A percentile compares a stretch with the other conserved stretches of the same genome.
Evolutionary conservation across 345 rosid species (phyloP).

Genomic region (Brassica rapa): DNA sequence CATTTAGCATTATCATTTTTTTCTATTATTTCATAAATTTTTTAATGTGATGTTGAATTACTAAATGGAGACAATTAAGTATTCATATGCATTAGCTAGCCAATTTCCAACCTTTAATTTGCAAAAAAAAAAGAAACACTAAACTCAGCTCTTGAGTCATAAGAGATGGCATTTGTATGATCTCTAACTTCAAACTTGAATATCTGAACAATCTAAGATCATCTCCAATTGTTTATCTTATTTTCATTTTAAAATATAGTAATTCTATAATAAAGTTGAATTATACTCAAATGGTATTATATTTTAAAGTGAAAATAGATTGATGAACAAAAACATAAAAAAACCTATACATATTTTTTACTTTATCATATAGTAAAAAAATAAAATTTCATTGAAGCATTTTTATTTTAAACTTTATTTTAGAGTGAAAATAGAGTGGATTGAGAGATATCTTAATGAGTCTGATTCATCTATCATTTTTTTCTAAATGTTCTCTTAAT

Average conservation of each 20-base stretch:
- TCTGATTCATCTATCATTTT: not conserved
- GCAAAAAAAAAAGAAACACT: not conserved
- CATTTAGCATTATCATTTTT: not conserved
- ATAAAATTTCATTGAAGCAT: no score
- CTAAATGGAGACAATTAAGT: not conserved
- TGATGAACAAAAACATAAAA: no score
- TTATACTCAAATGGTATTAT: no score
- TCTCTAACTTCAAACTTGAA: not conserved
- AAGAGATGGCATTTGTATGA: not conserved
- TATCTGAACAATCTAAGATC: not conserved
- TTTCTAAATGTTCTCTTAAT: not conserved
- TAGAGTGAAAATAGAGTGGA: no score
- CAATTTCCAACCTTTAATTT: not conserved
- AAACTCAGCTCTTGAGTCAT: not conserved
- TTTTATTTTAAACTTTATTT: no score
- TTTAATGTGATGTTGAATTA: not conserved
- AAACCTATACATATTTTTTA: no score
- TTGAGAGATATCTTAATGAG: not conserved
- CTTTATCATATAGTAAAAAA: no score
- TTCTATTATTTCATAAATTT: not conserved
- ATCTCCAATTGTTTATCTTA: no score
- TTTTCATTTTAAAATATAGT: no score
- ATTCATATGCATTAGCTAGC: not conserved
- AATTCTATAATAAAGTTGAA: no score
- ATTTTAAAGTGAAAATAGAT: no score